Base-by-base conservation (phyloP, 2,329 filamentous ascomycete genomes). In the Fusarium chaquense region DNA sequence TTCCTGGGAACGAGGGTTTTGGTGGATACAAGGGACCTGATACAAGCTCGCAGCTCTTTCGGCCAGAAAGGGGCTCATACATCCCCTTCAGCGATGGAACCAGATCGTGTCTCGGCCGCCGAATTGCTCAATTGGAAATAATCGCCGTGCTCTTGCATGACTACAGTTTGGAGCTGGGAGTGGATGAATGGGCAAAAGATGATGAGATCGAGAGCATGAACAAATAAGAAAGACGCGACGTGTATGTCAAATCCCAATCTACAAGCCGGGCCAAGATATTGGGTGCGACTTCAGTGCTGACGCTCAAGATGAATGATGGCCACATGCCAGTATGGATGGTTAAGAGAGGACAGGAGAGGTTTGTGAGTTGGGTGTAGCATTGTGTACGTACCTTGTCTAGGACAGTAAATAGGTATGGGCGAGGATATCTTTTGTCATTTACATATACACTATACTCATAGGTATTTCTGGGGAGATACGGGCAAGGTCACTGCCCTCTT, bases 161-260 rank as follows among this genome's bases (percentile, higher is more conserved):
- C 46, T 88, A 91, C 76, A 91, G 87, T 74, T 81, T 94, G 7
- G 91, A 94, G 81, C 83, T 94, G 60, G 90, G 88, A 3, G 89
- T 93, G 11, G 86, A 89, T 58, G 84, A 86, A 61, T 88, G 84
- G 81, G 84, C 83, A 35, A 82, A 68, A 30, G 85, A 87, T 66
- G 83, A 83, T 32, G 84, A 90, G 76, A 83, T 90, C 4, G 82
- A 78, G 11, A 70, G 61, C 44, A 89, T 89, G 87, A 76, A 76
- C 28, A 65, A 67, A 9, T 77, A 78, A 30, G 79, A 83, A 73
- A 84, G 83, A 76, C 81, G 80, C 41, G 80, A 77, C 52, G 70
- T 91, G 18, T 94, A 93, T 81, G 78, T 80, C 63, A 86, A 85
- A 78, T 91, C 91, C 36, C 85, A 87, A 72, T 78, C 81, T 26